These are phyloP conservation scores for Phalaenopsis equestris DNA, from an alignment of 106 monocot genomes.

Conservation along the genomic window DNA sequence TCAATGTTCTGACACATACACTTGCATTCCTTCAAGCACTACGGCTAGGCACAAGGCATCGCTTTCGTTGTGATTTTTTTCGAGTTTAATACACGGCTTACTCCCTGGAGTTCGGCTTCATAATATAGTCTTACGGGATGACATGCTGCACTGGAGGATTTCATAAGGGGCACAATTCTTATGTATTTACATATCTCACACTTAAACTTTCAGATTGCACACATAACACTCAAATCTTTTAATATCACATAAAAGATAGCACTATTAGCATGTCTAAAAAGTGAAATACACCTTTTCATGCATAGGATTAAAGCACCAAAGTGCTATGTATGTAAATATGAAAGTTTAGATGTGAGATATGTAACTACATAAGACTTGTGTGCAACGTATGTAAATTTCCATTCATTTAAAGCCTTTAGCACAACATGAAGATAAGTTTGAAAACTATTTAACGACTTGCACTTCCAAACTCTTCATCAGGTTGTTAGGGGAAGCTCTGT, in stretches of 20 bases:
- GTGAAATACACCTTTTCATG: too few relatives aligned
- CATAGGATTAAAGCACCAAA: too few relatives aligned
- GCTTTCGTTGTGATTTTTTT: neutral
- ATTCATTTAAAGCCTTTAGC: neutral
- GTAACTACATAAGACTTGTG: too few relatives aligned
- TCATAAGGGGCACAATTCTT: neutral
- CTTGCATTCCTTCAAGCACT: neutral
- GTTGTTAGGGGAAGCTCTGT: constrained; percentile 62
- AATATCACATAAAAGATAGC: too few relatives aligned
- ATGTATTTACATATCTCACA: too few relatives aligned
- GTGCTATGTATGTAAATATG: too few relatives aligned
- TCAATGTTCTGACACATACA: too few relatives aligned
- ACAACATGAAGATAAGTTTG: neutral
- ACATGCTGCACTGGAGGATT: neutral
- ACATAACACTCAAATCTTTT: too few relatives aligned
- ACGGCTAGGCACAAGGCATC: neutral
- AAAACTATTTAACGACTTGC: neutral
- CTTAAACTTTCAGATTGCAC: too few relatives aligned
- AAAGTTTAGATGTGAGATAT: too few relatives aligned
- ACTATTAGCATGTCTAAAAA: too few relatives aligned
- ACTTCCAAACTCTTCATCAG: constrained; percentile 18
- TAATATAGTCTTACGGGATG: neutral
- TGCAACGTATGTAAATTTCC: too few relatives aligned
- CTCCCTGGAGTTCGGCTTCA: neutral
- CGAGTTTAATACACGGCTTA: neutral